These are phyloP conservation scores for Backusella tuberculispora DNA, from an alignment of 192 early-diverging fungal species.

Conservation along the genomic window DNA sequence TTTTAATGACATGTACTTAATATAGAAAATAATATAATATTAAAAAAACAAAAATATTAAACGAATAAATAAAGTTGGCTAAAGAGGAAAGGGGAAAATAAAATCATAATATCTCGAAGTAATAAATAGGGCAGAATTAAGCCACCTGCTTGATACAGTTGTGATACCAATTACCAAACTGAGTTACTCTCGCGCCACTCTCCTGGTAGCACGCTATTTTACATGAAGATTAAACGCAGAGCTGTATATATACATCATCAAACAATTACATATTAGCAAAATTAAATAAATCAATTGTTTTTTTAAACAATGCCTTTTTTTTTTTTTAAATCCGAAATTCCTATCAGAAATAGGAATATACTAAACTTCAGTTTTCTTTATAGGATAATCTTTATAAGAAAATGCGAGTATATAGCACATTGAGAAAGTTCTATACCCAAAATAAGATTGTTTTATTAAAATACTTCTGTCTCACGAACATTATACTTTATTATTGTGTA, in stretches of 20 bases:
- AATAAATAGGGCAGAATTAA: background rate
- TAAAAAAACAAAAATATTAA: background rate
- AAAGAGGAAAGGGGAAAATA: background rate
- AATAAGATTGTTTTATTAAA: no score
- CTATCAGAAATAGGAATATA: background rate
- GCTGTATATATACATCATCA: background rate
- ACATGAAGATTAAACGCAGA: background rate
- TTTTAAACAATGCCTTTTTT: no score
- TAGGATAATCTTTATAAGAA: background rate
- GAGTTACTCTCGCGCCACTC: slow-evolving; percentile 5
- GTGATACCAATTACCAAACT: background rate
- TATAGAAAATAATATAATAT: background rate
- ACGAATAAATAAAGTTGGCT: background rate
- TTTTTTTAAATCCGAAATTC: background rate
- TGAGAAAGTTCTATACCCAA: background rate
- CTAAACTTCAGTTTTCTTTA: background rate
- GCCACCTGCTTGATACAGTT: background rate
- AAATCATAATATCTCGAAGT: background rate
- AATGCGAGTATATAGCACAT: background rate
- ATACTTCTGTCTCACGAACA: no score
- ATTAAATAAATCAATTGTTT: background rate
- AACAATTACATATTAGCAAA: background rate
- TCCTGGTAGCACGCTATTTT: background rate
- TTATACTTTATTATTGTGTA: no score
- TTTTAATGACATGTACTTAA: slow-evolving; percentile 19